Evolutionary conservation across 352 stramenopile genomes (phyloP), one percentile per base, ranked within the genome.

Genomic region (Phytopythium montanum): DNA sequence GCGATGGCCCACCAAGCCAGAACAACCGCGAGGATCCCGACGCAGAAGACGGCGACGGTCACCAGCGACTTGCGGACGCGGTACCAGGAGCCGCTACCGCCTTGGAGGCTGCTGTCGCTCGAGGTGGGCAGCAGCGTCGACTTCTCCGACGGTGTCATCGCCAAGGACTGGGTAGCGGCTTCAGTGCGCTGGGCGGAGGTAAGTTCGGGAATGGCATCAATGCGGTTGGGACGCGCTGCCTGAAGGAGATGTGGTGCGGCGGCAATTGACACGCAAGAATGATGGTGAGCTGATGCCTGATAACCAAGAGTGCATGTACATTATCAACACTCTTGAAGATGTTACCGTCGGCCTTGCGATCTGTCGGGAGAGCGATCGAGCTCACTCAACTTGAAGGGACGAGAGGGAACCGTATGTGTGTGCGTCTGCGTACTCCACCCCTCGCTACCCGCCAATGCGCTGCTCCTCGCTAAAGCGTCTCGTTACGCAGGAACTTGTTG

Each of bases 281-380:
- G 34, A 41, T 41, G 34, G 34, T 41, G 14, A 41, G 10, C 5
- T 36, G 31, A 36, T 10, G 31, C 12, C 31, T 39, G 34, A 39
- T 16, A 3, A 39, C 34, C 34, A 39, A 39, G 34, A 39, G 34
- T 39, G 34, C 7, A 39, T 39, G 34, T 12, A 12, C 2, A 18
- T 18, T 21, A 52, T 3, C 23, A 19, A 52, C 45, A 52, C 45
- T 25, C 21, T 77, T 65, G 18, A 39, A 83, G 75, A 96, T 98
- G 2, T 75, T 85, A 5, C 65, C 64, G 44, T 88, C 81, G 56
- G 92, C 86, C 19, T 64, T 62, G n/a, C n/a, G n/a, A n/a, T n/a
- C n/a, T n/a, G n/a, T n/a, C n/a, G n/a, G n/a, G n/a, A n/a, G n/a
- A n/a, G n/a, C n/a, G n/a, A n/a, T n/a, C n/a, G n/a, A n/a, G n/a